Evolutionary conservation across 371 early-diverging fungal genomes (phyloP), one percentile per base, ranked within the genome.

Genomic region (Lichtheimia corymbifera): DNA sequence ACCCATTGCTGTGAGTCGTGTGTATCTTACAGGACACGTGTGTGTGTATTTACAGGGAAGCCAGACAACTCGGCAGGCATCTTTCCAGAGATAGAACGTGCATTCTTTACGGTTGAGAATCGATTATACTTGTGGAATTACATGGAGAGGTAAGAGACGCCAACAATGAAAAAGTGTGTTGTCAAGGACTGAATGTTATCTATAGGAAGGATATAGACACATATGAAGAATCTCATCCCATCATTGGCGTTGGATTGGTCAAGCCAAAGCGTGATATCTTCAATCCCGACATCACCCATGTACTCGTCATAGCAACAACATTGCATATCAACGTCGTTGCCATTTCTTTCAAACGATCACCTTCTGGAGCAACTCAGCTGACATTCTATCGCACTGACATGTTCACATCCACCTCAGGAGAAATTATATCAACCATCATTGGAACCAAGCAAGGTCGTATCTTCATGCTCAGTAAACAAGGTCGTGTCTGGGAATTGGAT

Each of bases 71-170:
- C 73, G 3, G 63, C 63, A 45, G 80, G 80, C 13, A 51, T 80
- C 25, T 68, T 67, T 3, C 90, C 94, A n/a, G 91, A 92, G 60
- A 89, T 97, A 55, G 78, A 88, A 45, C 86, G 93, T 35, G 96
- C 91, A 7, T 97, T 95, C 88, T 89, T 95, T 53, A 90, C 91
- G 4, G 86, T 96, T 49, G 93, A 93, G 67, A 89, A 93, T 65
- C 76, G 85, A 25, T 83, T 96, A 50, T 93, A 90, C 67, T 65
- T 97, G 43, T 95, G 95, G 95, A 72, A 97, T 68, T 96, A 93
- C 69, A 73, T 72, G 44, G 85, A 86, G 27, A 83, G 83, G 82
- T 82, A 77, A 67, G 50, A 49, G 15, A 2, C 22, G 2, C 22
- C 22, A 22, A 15, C 12, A 17, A 17, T n/a, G 11, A 61, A 13